Percentiles rank a stretch among this genome's conserved stretches.
phyloP scores from a whole-genome alignment of 2,329 filamentous ascomycete species.

The Penicillium freii region DNA sequence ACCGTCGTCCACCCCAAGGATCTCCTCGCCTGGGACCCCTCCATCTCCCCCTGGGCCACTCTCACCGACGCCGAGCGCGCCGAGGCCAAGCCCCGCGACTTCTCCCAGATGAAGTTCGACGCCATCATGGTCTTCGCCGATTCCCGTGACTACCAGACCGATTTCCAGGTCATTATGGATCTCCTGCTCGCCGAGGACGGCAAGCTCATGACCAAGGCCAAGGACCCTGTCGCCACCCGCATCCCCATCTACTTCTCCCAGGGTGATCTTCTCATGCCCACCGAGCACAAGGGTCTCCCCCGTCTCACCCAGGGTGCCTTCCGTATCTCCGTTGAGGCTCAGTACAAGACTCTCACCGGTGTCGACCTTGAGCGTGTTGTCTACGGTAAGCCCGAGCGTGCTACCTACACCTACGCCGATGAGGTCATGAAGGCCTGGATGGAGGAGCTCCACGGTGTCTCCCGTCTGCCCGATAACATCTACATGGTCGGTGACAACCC shows the following conservation, averaged over 20 bases:
- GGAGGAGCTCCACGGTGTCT: constrained; percentile 71
- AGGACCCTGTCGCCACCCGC: constrained; percentile 63
- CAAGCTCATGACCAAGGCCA: constrained; percentile 61
- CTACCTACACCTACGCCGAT: constrained; percentile 77
- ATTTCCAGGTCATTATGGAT: constrained; percentile 75
- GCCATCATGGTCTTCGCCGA: constrained; percentile 74
- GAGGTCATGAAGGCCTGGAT: constrained; percentile 72
- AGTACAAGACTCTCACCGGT: constrained; percentile 62
- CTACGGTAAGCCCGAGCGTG: constrained; percentile 71
- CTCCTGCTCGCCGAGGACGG: constrained; percentile 68
- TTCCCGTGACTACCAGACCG: constrained; percentile 70
- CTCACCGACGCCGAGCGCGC: constrained; percentile 68
- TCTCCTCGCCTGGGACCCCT: constrained; percentile 67
- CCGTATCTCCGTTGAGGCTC: constrained; percentile 70
- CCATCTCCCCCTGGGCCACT: constrained; percentile 66
- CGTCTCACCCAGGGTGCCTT: constrained; percentile 74
- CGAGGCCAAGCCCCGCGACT: constrained; percentile 67
- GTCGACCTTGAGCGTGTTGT: constrained; percentile 71
- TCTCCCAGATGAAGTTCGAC: constrained; percentile 68
- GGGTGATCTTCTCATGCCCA: constrained; percentile 64
- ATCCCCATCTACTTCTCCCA: constrained; percentile 75
- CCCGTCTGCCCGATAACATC: constrained; percentile 65
- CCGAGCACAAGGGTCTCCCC: constrained; percentile 60
- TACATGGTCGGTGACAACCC: constrained; percentile 79
- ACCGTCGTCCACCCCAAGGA: constrained; percentile 72